These are phyloP conservation scores for Termitomyces sp. DNA, from an alignment of 768 basidiomycete genomes.

Conservation along the genomic window DNA sequence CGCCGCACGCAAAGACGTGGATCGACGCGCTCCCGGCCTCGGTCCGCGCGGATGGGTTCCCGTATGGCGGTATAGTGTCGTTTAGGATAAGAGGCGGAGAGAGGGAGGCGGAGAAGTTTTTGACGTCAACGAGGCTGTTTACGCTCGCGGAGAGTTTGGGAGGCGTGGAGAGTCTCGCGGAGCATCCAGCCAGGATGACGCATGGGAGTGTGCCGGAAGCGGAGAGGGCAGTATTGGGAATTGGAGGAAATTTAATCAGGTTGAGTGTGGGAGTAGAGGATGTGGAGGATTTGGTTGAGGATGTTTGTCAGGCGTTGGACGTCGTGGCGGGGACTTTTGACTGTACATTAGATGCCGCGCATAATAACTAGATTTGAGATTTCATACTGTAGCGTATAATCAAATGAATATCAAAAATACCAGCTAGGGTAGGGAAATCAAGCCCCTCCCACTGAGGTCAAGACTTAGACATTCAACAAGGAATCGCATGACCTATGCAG, in stretches of 20 bases:
- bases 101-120: constrained; percentile 57
- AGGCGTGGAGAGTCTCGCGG: constrained; percentile 88
- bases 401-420: no score
- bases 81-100: constrained; percentile 61
- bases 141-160: constrained; percentile 86
- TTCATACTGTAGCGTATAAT: no score
- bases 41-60: constrained; percentile 49
- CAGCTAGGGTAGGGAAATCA: no score
- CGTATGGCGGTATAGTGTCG: constrained; percentile 88
- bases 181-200: constrained; percentile 86
- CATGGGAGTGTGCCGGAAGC: constrained; percentile 70
- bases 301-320: constrained; percentile 62
- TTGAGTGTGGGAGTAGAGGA: constrained; percentile 91
- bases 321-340: neutral
- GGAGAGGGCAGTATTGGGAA: constrained; percentile 66
- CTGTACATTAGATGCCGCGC: no score
- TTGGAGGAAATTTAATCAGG: constrained; percentile 71
- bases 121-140: constrained; percentile 62
- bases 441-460: no score
- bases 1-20: constrained; percentile 66
- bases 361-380: no score
- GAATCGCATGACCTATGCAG: no score
- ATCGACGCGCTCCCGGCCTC: constrained; percentile 34
- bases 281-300: constrained; percentile 68
- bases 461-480: no score